phyloP scores from a whole-genome alignment of 495 filamentous ascomycete genomes.

The Lasiosphaeria hispida region DNA sequence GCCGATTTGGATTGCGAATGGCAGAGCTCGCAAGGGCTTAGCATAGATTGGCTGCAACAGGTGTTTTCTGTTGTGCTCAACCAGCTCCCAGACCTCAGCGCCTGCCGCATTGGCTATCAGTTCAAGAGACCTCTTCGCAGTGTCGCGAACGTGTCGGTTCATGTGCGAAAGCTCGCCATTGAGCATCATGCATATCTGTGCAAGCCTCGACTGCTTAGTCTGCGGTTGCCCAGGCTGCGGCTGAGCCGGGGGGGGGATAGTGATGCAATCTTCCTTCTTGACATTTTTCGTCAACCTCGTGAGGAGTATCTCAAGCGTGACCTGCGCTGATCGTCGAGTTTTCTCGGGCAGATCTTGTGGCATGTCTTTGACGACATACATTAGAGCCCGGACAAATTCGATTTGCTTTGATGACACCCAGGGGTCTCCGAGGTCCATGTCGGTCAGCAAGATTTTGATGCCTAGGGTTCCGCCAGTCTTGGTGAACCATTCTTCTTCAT shows the following conservation, averaged over 20 bases:
- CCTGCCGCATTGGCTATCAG: slow-evolving; percentile 73
- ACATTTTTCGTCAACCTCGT: slow-evolving; percentile 68
- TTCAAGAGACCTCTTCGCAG: slow-evolving; percentile 75
- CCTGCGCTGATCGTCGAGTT: slow-evolving; percentile 75
- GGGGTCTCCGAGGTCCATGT: slow-evolving; percentile 74
- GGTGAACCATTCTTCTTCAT: slow-evolving; percentile 96
- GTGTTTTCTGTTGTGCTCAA: slow-evolving; percentile 82
- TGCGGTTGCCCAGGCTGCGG: slow-evolving; percentile 34
- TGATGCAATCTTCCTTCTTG: slow-evolving; percentile 71
- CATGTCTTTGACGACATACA: slow-evolving; percentile 98
- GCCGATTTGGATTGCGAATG: slow-evolving; percentile 90
- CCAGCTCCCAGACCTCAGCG: slow-evolving; percentile 77
- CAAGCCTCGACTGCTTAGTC: slow-evolving; percentile 51
- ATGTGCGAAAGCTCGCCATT: slow-evolving; percentile 87
- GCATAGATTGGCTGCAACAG: slow-evolving; percentile 84
- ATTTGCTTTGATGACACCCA: slow-evolving; percentile 80
- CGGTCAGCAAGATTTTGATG: slow-evolving; percentile 76
- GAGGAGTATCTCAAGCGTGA: slow-evolving; percentile 75
- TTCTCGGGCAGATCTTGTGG: slow-evolving; percentile 85
- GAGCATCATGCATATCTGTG: slow-evolving; percentile 75
- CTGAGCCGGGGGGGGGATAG: slow-evolving; percentile 40
- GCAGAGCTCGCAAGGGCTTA: slow-evolving; percentile 88
- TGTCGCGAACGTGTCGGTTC: slow-evolving; percentile 88
- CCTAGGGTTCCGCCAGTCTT: slow-evolving; percentile 90
- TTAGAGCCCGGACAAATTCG: slow-evolving; percentile 79